Conservation (phyloP, 768 basidiomycete genomes). For the Fibroporia radiculosa region DNA sequence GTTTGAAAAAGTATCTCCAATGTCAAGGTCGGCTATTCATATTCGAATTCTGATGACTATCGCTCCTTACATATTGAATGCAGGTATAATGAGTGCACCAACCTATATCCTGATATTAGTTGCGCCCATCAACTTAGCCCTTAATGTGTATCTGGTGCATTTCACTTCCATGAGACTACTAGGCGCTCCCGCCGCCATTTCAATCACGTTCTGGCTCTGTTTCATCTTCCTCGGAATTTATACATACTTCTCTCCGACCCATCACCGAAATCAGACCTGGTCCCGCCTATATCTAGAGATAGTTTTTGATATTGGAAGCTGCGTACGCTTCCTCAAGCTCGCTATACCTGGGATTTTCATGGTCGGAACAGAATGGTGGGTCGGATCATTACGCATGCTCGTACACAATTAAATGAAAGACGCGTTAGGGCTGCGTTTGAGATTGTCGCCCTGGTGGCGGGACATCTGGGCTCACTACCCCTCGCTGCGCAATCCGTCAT, state of each 20-base stretch:
- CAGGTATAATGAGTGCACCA: slow-evolving; percentile 71
- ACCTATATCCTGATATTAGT: slow-evolving; percentile 54
- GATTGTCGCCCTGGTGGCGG: slow-evolving; percentile 73
- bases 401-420: neutral
- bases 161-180: slow-evolving; percentile 53
- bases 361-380: slow-evolving; percentile 76
- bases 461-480: slow-evolving; percentile 55
- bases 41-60: neutral
- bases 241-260: slow-evolving; percentile 43
- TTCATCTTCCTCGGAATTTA: slow-evolving; percentile 46
- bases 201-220: slow-evolving; percentile 63
- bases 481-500: slow-evolving; percentile 73
- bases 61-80: neutral
- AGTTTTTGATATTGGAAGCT: slow-evolving; percentile 42
- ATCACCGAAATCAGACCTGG: slow-evolving; percentile 56
- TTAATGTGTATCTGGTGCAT: slow-evolving; percentile 59
- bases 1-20: slow-evolving; percentile 72
- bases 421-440: slow-evolving; percentile 67
- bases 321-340: slow-evolving; percentile 50
- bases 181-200: slow-evolving; percentile 61
- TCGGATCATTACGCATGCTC: neutral
- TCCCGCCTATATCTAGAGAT: slow-evolving; percentile 41
- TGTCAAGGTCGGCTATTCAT: slow-evolving; percentile 52
- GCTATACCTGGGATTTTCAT: slow-evolving; percentile 72
- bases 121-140: slow-evolving; percentile 55